Conservation (phyloP, 306 rosid genomes). For the Dicorynia guianensis region DNA sequence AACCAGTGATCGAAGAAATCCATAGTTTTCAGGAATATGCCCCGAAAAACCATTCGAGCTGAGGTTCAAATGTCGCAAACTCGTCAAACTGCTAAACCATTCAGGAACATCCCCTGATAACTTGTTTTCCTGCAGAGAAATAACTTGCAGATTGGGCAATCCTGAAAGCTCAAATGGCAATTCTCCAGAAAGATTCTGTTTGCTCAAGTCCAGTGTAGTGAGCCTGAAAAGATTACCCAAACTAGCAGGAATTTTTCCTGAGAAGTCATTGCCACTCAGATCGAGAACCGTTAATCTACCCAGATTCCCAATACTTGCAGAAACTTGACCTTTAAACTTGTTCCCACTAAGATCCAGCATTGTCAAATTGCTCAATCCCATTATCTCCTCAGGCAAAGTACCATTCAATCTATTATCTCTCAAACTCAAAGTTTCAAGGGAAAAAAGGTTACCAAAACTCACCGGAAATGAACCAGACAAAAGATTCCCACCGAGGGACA, state of each 20-base stretch:
- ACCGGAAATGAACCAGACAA: slow-evolving; percentile 73
- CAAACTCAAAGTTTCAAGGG: slow-evolving; percentile 71
- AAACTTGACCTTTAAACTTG: slow-evolving; percentile 65
- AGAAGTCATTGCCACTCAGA: slow-evolving; percentile 79
- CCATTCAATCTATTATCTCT: slow-evolving; percentile 71
- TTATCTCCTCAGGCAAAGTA: slow-evolving; percentile 59
- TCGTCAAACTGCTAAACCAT: slow-evolving; percentile 90
- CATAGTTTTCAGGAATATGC: slow-evolving; percentile 78
- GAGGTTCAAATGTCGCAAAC: slow-evolving; percentile 73
- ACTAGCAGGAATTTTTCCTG: slow-evolving; percentile 73
- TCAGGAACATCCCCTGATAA: slow-evolving; percentile 84
- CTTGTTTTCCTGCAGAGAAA: slow-evolving; percentile 77
- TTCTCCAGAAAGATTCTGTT: slow-evolving; percentile 82
- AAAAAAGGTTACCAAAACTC: slow-evolving; percentile 67
- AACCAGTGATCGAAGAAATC: slow-evolving; percentile 73
- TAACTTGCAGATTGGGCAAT: slow-evolving; percentile 80
- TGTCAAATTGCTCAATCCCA: slow-evolving; percentile 67
- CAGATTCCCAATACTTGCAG: slow-evolving; percentile 60
- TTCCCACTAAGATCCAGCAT: slow-evolving; percentile 77
- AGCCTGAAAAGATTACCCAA: slow-evolving; percentile 84
- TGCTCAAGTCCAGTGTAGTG: slow-evolving; percentile 82
- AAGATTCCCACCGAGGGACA: slow-evolving; percentile 73
- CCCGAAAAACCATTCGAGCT: slow-evolving; percentile 81
- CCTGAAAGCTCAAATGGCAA: slow-evolving; percentile 90
- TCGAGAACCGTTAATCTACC: slow-evolving; percentile 67